A percentile compares a stretch with the other conserved stretches of the same genome.
phyloP scores from a whole-genome alignment of 768 basidiomycete genomes.

The Pleurotus eryngii region DNA sequence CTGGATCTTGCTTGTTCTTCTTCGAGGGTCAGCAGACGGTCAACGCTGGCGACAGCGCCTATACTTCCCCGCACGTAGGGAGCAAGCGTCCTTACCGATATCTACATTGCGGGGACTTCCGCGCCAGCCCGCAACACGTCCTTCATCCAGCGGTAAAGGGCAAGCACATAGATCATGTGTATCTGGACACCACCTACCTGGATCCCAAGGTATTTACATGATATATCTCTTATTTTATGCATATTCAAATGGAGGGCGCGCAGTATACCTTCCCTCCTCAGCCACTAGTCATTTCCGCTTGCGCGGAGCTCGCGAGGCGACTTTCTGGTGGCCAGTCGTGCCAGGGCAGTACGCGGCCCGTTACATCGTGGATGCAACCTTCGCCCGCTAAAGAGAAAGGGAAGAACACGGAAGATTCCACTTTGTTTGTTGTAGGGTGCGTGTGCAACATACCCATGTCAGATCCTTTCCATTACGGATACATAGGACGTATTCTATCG shows the following conservation, averaged over 20 bases:
- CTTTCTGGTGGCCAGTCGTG: constrained; percentile 41
- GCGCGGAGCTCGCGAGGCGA: constrained; percentile 74
- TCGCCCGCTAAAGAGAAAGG: constrained; percentile 6
- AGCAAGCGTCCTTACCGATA: constrained; percentile 75
- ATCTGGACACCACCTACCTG: constrained; percentile 95
- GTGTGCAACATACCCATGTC: constrained; percentile 13
- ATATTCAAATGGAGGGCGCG: neutral
- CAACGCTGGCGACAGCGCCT: constrained; percentile 81
- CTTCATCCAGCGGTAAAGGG: constrained; percentile 80
- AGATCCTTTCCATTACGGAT: neutral
- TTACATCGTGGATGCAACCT: neutral
- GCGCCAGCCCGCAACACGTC: constrained; percentile 85
- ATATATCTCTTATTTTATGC: neutral
- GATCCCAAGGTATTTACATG: constrained; percentile 63
- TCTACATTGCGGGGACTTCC: constrained; percentile 93
- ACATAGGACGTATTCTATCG: constrained; percentile 88
- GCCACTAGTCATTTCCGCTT: constrained; percentile 89
- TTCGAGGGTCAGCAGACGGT: constrained; percentile 91
- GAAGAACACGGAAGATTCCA: constrained; percentile 31
- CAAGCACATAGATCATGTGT: constrained; percentile 82
- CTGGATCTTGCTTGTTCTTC: constrained; percentile 90
- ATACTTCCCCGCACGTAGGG: constrained; percentile 70
- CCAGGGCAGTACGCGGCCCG: neutral
- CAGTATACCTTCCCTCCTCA: constrained; percentile 96
- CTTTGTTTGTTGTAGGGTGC: constrained; percentile 73